These are phyloP conservation scores for Halteria grandinella DNA, from an alignment of 73 alveolate species.

Conservation along the genomic window DNA sequence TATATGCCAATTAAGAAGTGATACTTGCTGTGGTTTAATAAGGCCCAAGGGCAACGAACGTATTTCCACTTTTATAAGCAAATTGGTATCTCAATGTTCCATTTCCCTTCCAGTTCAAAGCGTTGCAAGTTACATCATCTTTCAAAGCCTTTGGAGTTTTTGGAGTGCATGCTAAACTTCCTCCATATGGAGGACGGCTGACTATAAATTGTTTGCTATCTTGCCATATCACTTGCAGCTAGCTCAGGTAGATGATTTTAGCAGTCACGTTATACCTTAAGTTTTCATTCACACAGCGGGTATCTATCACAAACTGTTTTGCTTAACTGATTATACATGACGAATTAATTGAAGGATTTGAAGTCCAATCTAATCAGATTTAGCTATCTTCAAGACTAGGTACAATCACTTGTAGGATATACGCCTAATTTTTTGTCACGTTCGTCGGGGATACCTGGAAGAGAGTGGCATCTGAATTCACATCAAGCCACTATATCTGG, in stretches of 20 bases:
- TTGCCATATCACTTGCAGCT: neutral
- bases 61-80: neutral
- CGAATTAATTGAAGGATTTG: conserved; percentile 12
- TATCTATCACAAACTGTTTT: neutral
- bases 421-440: neutral
- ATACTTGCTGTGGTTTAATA: too few species aligned
- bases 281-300: neutral
- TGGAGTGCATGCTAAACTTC: neutral
- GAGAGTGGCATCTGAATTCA: conserved; percentile 21
- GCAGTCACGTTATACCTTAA: conserved; percentile 2
- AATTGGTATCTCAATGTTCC: conserved; percentile 26
- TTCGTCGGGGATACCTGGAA: neutral
- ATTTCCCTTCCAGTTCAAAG: conserved; percentile 40
- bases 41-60: conserved; percentile 1
- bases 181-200: conserved; percentile 22
- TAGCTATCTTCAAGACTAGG: neutral
- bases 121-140: conserved; percentile 1
- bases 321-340: neutral
- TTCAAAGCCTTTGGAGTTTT: conserved; percentile 20
- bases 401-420: neutral
- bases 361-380: neutral
- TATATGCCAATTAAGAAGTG: too few species aligned
- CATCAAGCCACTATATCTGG: conserved; percentile 26
- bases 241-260: neutral
- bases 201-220: neutral